Conservation (phyloP, 1,284 basidiomycete genomes). For the Xerocomus amazonicus region DNA sequence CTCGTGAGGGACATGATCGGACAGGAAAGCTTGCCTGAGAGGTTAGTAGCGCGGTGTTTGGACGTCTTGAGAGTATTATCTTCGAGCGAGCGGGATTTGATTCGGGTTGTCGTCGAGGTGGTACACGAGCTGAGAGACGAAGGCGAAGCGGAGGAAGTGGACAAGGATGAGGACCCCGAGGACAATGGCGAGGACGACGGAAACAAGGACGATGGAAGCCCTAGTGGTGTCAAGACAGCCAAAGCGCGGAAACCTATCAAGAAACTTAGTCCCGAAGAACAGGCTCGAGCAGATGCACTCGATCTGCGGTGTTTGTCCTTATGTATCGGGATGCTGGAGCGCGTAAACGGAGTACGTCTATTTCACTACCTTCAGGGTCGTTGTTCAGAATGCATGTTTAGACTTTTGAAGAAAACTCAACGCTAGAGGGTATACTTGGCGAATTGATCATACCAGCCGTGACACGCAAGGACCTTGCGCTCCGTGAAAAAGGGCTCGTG, state of each 20-base stretch:
- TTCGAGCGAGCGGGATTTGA: constrained; percentile 85
- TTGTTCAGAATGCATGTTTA: constrained; percentile 28
- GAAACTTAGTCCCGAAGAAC: constrained; percentile 56
- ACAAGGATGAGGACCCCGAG: constrained; percentile 24
- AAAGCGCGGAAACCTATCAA: constrained; percentile 34
- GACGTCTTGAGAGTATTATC: constrained; percentile 87
- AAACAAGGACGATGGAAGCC: constrained; percentile 6
- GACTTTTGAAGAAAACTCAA: constrained; percentile 93
- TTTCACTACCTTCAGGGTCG: not conserved
- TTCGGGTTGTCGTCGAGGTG: constrained; percentile 92
- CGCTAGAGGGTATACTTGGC: constrained; percentile 84
- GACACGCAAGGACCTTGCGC: constrained; percentile 76
- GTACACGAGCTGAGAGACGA: constrained; percentile 81
- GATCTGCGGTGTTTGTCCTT: constrained; percentile 86
- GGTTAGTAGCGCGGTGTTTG: constrained; percentile 76
- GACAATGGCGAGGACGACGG: constrained; percentile 17
- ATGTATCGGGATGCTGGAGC: constrained; percentile 88
- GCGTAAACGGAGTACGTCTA: constrained; percentile 76
- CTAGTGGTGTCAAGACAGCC: constrained; percentile 3
- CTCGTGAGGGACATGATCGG: constrained; percentile 87
- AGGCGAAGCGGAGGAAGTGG: constrained; percentile 40
- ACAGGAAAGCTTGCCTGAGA: constrained; percentile 75
- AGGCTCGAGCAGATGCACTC: constrained; percentile 59
- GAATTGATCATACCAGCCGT: constrained; percentile 92
- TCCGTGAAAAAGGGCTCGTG: constrained; percentile 85